phyloP scores from a whole-genome alignment of 768 basidiomycete species.

The Suillus bovinus region DNA sequence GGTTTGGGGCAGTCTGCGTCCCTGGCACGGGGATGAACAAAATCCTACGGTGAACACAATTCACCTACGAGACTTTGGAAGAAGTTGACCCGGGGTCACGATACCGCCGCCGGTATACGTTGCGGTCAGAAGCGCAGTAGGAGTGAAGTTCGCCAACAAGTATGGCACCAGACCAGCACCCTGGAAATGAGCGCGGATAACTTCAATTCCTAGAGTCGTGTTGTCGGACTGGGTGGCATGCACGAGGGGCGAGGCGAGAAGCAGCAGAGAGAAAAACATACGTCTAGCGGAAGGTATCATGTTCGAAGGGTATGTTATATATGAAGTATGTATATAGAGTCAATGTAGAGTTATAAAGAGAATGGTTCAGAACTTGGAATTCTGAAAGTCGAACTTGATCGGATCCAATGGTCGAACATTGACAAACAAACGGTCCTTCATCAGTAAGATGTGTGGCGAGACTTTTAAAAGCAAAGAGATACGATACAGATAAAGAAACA shows the following conservation, averaged over 20 bases:
- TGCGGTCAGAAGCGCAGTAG: conserved; percentile 56
- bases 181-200: conserved; percentile 68
- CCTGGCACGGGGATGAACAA: conserved; percentile 39
- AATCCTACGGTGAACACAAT: neutral
- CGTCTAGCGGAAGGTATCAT: conserved; percentile 1
- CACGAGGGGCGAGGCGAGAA: conserved; percentile 10
- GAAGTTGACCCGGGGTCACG: conserved; percentile 56
- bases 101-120: conserved; percentile 49
- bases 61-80: conserved; percentile 58
- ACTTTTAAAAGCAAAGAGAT: conserved; percentile 8
- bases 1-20: conserved; percentile 51
- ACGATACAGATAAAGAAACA: conserved; percentile 33
- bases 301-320: conserved; percentile 4
- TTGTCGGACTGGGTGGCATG: conserved; percentile 44
- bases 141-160: conserved; percentile 59
- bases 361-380: conserved; percentile 2
- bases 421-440: conserved; percentile 7
- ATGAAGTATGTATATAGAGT: neutral
- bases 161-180: conserved; percentile 63
- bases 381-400: neutral
- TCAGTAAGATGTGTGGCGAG: conserved; percentile 6
- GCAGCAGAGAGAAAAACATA: conserved; percentile 25
- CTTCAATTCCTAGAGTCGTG: conserved; percentile 47
- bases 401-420: conserved; percentile 5
- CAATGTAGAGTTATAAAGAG: neutral